These are phyloP conservation scores for Heterobasidion irregulare DNA, from an alignment of 1,284 basidiomycete species.

Conservation along the genomic window DNA sequence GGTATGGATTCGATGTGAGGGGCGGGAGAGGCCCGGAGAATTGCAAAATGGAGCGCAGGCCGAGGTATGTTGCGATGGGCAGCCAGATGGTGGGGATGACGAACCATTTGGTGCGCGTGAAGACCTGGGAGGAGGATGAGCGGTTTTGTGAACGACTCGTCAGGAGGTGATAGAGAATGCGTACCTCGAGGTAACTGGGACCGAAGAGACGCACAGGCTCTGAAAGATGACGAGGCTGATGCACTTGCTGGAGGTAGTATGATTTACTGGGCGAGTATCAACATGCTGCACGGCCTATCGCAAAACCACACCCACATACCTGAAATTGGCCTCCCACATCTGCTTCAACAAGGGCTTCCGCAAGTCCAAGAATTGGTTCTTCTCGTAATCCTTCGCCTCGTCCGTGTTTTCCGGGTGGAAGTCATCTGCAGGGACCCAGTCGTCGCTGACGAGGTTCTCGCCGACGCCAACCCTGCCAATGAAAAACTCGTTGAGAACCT, in stretches of 20 bases:
- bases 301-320: conserved; percentile 26
- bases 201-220: conserved; percentile 88
- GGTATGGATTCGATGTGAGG: conserved; percentile 44
- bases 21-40: conserved; percentile 61
- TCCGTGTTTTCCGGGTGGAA: conserved; percentile 89
- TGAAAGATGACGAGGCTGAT: conserved; percentile 88
- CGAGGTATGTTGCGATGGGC: conserved; percentile 81
- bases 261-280: conserved; percentile 54
- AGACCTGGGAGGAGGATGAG: conserved; percentile 36
- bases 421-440: conserved; percentile 83
- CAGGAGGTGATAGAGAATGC: conserved; percentile 8
- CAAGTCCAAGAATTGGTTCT: conserved; percentile 92
- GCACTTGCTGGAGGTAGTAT: conserved; percentile 95
- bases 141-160: not conserved
- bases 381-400: conserved; percentile 68
- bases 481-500: conserved; percentile 83
- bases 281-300: not conserved
- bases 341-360: conserved; percentile 80
- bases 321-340: conserved; percentile 79
- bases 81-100: conserved; percentile 91
- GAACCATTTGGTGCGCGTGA: conserved; percentile 91
- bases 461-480: conserved; percentile 76
- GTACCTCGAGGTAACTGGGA: conserved; percentile 73
- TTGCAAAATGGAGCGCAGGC: conserved; percentile 75
- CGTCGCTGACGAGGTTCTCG: conserved; percentile 74